Evolutionary conservation across 2,329 filamentous ascomycete species (phyloP).

Genomic region (Trichoderma sp.): DNA sequence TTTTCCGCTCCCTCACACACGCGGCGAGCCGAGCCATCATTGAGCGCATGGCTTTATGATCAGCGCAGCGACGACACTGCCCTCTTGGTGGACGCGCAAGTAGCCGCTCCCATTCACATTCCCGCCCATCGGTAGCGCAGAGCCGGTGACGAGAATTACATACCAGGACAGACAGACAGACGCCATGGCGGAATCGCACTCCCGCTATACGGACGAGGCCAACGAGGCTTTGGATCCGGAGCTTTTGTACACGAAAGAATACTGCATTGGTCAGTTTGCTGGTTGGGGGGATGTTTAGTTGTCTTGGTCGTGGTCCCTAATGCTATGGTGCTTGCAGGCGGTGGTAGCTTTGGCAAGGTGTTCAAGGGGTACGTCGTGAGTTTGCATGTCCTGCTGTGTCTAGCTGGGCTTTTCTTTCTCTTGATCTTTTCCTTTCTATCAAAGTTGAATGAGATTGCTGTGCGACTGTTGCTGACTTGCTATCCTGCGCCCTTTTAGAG

Average conservation of each 20-base stretch:
- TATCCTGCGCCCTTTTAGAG: constrained; percentile 51
- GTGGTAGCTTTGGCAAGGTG: constrained; percentile 97
- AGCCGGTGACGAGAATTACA: background rate
- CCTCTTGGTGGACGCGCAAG: constrained; percentile 2
- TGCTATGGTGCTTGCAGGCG: constrained; percentile 59
- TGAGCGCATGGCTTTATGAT: constrained; percentile 19
- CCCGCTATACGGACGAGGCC: constrained; percentile 49
- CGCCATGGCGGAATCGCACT: constrained; percentile 53
- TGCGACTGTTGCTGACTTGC: background rate
- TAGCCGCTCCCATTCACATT: constrained; percentile 11
- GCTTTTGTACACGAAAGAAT: constrained; percentile 89
- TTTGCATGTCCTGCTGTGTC: background rate
- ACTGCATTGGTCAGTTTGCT: constrained; percentile 71
- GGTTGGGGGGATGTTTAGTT: background rate
- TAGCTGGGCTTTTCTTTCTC: background rate
- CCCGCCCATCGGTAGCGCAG: background rate
- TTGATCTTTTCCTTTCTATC: background rate
- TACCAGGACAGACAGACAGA: background rate
- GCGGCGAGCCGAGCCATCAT: background rate
- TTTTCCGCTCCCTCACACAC: background rate
- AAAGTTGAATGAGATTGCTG: background rate
- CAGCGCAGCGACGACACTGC: background rate
- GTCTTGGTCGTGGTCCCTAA: constrained; percentile 29
- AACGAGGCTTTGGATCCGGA: constrained; percentile 75
- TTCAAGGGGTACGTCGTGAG: constrained; percentile 85